phyloP scores from a whole-genome alignment of 2,329 filamentous ascomycete genomes.

The Neofusicoccum sp. region DNA sequence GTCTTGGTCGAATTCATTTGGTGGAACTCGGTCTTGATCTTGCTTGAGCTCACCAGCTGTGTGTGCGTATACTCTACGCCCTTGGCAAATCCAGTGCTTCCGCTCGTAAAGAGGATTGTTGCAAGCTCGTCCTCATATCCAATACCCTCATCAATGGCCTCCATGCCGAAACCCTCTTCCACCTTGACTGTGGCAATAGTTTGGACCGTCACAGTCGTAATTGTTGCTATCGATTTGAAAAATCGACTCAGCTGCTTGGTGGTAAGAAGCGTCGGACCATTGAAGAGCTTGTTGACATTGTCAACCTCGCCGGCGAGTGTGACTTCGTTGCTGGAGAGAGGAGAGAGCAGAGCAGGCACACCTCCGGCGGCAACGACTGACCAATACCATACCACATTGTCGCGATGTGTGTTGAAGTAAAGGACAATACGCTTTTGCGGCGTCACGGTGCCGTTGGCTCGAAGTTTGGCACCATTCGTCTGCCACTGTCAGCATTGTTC shows the following conservation, averaged over 20 bases:
- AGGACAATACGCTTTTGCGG: not conserved
- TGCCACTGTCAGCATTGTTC: not conserved
- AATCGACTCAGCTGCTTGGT: conserved; percentile 4
- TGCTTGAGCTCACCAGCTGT: conserved; percentile 37
- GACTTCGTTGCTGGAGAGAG: conserved; percentile 11
- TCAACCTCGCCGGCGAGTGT: conserved; percentile 13
- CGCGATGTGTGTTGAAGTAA: conserved; percentile 16
- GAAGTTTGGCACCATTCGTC: conserved; percentile 14
- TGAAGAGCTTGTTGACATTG: conserved; percentile 16
- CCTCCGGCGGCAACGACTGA: conserved; percentile 8
- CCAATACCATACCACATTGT: conserved; percentile 17
- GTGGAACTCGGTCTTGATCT: conserved; percentile 1
- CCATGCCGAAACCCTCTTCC: not conserved
- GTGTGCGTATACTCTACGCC: conserved; percentile 47
- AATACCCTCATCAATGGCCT: not conserved
- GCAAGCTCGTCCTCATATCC: conserved; percentile 7
- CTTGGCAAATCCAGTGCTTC: conserved; percentile 52
- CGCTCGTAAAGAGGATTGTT: conserved; percentile 24
- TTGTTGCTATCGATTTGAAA: not conserved
- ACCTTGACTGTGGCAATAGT: not conserved
- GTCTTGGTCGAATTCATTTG: conserved; percentile 2
- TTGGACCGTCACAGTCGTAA: not conserved
- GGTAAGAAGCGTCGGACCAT: conserved; percentile 3
- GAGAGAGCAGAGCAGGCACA: conserved; percentile 12
- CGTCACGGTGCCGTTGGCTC: not conserved